phyloP scores from a whole-genome alignment of 2,329 filamentous ascomycete genomes.

The Aspergillus cejpii region DNA sequence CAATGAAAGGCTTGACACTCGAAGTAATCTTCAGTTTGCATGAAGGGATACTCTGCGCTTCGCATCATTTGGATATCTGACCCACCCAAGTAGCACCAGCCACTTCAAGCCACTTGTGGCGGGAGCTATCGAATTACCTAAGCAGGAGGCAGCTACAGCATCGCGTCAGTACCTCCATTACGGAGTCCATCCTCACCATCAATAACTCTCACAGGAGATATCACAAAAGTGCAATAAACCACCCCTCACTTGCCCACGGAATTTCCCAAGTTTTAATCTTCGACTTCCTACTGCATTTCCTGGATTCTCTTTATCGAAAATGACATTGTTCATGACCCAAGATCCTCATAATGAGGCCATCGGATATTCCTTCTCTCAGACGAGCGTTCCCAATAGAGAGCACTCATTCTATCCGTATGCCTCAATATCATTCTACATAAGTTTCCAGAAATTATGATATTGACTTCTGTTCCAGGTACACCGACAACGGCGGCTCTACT shows the following conservation, averaged over 20 bases:
- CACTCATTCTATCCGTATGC: constrained; percentile 90
- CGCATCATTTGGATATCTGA: not conserved
- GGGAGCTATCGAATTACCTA: constrained; percentile 26
- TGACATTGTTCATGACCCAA: constrained; percentile 50
- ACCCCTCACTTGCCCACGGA: not conserved
- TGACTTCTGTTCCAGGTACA: constrained; percentile 53
- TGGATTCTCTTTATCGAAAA: constrained; percentile 27
- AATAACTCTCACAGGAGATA: not conserved
- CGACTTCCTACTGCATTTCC: constrained; percentile 1
- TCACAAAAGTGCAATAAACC: not conserved
- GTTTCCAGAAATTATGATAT: not conserved
- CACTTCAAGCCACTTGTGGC: constrained; percentile 1
- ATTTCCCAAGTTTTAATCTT: not conserved
- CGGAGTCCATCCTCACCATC: not conserved
- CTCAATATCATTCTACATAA: not conserved
- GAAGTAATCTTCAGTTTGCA: not conserved
- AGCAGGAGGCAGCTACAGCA: constrained; percentile 36
- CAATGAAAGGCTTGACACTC: not conserved
- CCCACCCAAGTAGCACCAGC: not conserved
- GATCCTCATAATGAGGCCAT: constrained; percentile 47
- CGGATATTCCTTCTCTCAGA: constrained; percentile 55
- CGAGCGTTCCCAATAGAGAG: constrained; percentile 47
- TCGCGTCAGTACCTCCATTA: constrained; percentile 27
- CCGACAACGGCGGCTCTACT: constrained; percentile 95
- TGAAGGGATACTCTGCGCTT: not conserved